Evolutionary conservation across 1,284 basidiomycete species (phyloP).

Genomic region (Ceratobasidium sp.): DNA sequence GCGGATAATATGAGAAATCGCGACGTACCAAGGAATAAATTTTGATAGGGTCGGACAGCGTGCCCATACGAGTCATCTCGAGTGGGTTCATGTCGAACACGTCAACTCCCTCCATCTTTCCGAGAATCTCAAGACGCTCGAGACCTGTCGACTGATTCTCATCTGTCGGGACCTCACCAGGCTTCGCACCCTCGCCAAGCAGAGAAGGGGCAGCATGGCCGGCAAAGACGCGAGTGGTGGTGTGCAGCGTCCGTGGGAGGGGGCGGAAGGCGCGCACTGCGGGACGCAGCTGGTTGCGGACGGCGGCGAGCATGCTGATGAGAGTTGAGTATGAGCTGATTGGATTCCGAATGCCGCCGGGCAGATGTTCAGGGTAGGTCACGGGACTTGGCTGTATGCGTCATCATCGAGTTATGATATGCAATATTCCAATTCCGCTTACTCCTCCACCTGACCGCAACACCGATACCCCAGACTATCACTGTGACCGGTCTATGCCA

Average conservation of each 20-base stretch:
- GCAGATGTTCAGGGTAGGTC: slow-evolving; percentile 29
- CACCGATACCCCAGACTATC: background rate
- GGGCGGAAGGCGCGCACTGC: slow-evolving; percentile 37
- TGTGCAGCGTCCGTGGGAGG: slow-evolving; percentile 40
- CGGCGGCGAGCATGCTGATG: slow-evolving; percentile 43
- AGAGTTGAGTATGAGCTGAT: slow-evolving; percentile 13
- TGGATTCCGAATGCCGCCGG: slow-evolving; percentile 38
- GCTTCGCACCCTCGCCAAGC: slow-evolving; percentile 77
- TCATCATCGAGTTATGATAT: background rate
- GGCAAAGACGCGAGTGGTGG: slow-evolving; percentile 43
- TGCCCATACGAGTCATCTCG: slow-evolving; percentile 88
- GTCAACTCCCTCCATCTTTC: slow-evolving; percentile 87
- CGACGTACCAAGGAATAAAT: slow-evolving; percentile 86
- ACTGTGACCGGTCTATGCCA: background rate
- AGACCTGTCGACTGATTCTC: slow-evolving; percentile 95
- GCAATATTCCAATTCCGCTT: background rate
- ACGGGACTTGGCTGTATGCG: slow-evolving; percentile 18
- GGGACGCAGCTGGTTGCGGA: slow-evolving; percentile 42
- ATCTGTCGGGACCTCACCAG: slow-evolving; percentile 84
- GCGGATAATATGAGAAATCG: slow-evolving; percentile 45
- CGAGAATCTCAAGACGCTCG: slow-evolving; percentile 93
- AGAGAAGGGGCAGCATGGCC: slow-evolving; percentile 73
- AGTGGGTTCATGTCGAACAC: slow-evolving; percentile 93
- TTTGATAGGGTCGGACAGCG: slow-evolving; percentile 86
- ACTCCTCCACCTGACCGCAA: background rate